These are phyloP conservation scores for Pseudopyricularia cyperi DNA, from an alignment of 2,329 filamentous ascomycete species.

Conservation along the genomic window DNA sequence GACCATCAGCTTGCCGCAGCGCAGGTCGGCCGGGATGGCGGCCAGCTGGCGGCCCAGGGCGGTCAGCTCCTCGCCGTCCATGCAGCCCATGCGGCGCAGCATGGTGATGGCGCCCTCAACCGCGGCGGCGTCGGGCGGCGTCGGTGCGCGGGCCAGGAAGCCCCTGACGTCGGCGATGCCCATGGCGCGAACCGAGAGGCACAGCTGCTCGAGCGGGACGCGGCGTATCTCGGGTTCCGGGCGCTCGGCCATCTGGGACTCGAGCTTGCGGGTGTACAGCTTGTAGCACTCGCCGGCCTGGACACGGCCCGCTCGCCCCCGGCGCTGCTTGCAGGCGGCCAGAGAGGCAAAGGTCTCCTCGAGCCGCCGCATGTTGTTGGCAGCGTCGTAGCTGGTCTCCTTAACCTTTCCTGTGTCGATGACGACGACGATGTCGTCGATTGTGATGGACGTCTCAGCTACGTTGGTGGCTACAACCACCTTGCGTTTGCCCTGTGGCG, in stretches of 20 bases:
- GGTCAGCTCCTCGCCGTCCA: conserved; percentile 77
- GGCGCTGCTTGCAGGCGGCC: conserved; percentile 86
- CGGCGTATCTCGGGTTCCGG: conserved; percentile 89
- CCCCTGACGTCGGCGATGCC: conserved; percentile 67
- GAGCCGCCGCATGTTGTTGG: conserved; percentile 86
- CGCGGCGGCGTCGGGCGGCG: conserved; percentile 72
- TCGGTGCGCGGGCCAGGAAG: conserved; percentile 78
- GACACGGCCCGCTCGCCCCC: conserved; percentile 87
- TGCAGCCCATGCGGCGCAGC: conserved; percentile 72
- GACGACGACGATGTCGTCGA: conserved; percentile 91
- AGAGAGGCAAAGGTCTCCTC: conserved; percentile 92
- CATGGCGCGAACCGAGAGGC: conserved; percentile 90
- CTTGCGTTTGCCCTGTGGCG: conserved; percentile 74
- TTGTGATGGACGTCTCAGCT: conserved; percentile 95
- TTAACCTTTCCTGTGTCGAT: conserved; percentile 94
- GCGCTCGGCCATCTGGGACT: conserved; percentile 73
- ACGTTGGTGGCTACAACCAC: conserved; percentile 94
- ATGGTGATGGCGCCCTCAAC: conserved; percentile 75
- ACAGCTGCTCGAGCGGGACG: conserved; percentile 87
- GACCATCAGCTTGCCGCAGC: conserved; percentile 89
- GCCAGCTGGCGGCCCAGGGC: conserved; percentile 87
- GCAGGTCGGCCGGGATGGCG: conserved; percentile 85
- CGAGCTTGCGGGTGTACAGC: conserved; percentile 77
- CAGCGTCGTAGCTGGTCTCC: conserved; percentile 85
- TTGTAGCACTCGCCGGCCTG: conserved; percentile 89